Evolutionary conservation across 2,329 filamentous ascomycete genomes (phyloP).

Genomic region (Xylaria sp.): DNA sequence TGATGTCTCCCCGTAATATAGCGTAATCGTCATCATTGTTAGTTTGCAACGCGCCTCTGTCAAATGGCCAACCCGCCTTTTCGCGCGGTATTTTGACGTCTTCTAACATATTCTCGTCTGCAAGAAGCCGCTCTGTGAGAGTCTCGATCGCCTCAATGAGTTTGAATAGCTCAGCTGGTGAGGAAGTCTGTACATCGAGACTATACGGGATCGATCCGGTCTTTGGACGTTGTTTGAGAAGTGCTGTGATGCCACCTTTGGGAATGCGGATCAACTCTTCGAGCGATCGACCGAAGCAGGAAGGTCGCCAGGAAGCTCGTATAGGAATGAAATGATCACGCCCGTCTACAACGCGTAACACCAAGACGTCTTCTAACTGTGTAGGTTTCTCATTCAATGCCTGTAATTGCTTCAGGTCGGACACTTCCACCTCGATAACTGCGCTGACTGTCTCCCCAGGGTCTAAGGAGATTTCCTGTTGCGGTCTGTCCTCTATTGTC

Average conservation of each 20-base stretch:
- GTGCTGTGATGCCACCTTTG: constrained; percentile 75
- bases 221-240: constrained; percentile 51
- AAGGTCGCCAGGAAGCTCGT: constrained; percentile 80
- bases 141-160: constrained; percentile 82
- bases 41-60: constrained; percentile 45
- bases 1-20: constrained; percentile 52
- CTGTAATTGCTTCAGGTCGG: constrained; percentile 70
- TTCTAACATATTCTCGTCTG: constrained; percentile 72
- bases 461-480: constrained; percentile 72
- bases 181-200: constrained; percentile 76
- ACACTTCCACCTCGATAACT: constrained; percentile 74
- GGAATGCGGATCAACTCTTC: constrained; percentile 89
- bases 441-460: constrained; percentile 85
- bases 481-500: constrained; percentile 49
- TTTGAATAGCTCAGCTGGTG: constrained; percentile 88
- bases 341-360: constrained; percentile 84
- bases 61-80: constrained; percentile 69
- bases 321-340: constrained; percentile 92
- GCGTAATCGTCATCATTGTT: constrained; percentile 43
- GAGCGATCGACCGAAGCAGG: constrained; percentile 85
- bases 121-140: constrained; percentile 66
- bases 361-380: constrained; percentile 84
- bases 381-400: constrained; percentile 75
- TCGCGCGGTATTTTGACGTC: constrained; percentile 63
- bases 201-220: constrained; percentile 64